These are phyloP conservation scores for Corymbia citriodora DNA, from an alignment of 441 rosid genomes.

Conservation along the genomic window DNA sequence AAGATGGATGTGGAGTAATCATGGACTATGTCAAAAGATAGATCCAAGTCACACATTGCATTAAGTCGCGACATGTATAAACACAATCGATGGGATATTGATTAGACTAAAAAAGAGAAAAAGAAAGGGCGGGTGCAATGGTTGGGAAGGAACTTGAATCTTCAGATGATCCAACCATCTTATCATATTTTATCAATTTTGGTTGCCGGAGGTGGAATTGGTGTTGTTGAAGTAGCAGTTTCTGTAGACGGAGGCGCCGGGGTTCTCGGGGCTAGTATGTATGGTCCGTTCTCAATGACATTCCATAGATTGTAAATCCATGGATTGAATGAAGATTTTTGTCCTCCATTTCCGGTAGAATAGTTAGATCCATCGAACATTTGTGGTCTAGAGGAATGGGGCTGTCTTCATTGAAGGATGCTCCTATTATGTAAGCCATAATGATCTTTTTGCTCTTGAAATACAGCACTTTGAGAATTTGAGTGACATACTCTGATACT, in stretches of 20 bases:
- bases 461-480: no score
- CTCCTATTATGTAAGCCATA: no score
- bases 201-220: neutral
- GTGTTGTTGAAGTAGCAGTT: neutral
- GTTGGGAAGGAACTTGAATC: neutral
- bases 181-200: neutral
- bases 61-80: no score
- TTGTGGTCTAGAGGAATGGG: no score
- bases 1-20: neutral
- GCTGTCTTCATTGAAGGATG: no score
- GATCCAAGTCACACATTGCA: neutral
- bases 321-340: no score
- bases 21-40: neutral
- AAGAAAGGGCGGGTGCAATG: neutral
- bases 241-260: neutral
- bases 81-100: neutral
- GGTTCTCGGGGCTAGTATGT: rapidly evolving
- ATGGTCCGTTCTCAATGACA: no score
- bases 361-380: rapidly evolving
- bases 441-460: no score
- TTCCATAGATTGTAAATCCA: neutral
- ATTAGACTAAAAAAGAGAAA: no score
- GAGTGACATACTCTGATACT: no score
- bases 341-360: no score
- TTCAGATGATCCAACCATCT: neutral